Evolutionary conservation across 2,329 filamentous ascomycete species (phyloP).

Genomic region (Claviceps sorghi): DNA sequence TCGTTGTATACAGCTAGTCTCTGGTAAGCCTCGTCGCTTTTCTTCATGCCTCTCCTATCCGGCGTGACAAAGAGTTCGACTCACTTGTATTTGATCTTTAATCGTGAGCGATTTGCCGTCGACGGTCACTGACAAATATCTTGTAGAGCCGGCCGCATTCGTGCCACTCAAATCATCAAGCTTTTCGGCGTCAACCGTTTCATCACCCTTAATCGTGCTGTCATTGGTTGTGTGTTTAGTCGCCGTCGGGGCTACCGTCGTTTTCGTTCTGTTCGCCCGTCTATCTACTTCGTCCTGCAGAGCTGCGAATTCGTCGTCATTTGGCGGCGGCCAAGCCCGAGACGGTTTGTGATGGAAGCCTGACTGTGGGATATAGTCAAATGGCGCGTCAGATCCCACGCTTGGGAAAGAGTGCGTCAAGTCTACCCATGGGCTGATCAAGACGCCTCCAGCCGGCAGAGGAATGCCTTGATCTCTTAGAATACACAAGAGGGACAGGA

Average conservation of each 20-base stretch:
- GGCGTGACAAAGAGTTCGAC: constrained; percentile 3
- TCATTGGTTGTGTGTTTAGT: constrained; percentile 18
- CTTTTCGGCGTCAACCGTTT: constrained; percentile 13
- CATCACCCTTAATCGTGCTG: constrained; percentile 18
- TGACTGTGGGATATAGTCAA: constrained; percentile 77
- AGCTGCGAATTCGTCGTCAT: constrained; percentile 53
- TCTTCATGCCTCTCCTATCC: not conserved
- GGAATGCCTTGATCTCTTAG: constrained; percentile 72
- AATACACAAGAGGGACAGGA: constrained; percentile 62
- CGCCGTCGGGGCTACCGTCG: constrained; percentile 6
- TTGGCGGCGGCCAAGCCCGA: constrained; percentile 81
- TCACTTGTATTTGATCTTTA: constrained; percentile 82
- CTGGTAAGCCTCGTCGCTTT: constrained; percentile 6
- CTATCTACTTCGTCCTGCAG: constrained; percentile 37
- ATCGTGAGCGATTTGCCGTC: constrained; percentile 58
- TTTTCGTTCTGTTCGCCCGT: constrained; percentile 13
- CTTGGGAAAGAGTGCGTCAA: constrained; percentile 92
- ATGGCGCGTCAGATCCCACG: constrained; percentile 51
- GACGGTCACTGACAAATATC: constrained; percentile 48
- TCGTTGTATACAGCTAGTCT: constrained; percentile 56
- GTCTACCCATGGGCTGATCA: constrained; percentile 94
- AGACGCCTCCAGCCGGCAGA: constrained; percentile 73
- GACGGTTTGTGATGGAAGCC: constrained; percentile 90
- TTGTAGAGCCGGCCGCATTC: constrained; percentile 14
- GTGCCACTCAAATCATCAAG: constrained; percentile 10